Percentiles rank a stretch among this genome's conserved stretches.
Evolutionary conservation across 495 filamentous ascomycete species (phyloP).

Genomic region (Penicillium robsamsonii): DNA sequence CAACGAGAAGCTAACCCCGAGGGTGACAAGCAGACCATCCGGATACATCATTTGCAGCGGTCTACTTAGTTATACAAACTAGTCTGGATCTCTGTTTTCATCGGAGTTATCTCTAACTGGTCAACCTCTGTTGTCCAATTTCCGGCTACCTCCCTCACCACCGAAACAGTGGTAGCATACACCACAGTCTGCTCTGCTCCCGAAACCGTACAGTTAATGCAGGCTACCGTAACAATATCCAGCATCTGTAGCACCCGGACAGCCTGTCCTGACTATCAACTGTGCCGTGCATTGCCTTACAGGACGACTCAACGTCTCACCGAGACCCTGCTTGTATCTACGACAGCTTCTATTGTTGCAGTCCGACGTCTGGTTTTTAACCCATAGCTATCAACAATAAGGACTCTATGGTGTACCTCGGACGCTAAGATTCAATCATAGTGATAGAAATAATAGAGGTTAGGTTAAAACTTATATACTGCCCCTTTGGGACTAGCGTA

Average conservation of each 20-base stretch:
- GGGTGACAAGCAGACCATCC: not conserved
- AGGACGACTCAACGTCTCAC: not conserved
- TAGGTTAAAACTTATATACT: not conserved
- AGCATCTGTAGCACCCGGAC: not conserved
- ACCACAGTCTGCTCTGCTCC: not conserved
- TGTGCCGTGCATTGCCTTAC: not conserved
- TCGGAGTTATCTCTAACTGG: not conserved
- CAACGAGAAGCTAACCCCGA: not conserved
- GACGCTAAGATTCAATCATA: not conserved
- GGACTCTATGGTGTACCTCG: not conserved
- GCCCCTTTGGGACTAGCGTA: not conserved
- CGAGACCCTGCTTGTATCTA: not conserved
- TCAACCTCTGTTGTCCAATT: conserved; percentile 20
- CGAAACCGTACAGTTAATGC: not conserved
- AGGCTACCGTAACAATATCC: not conserved
- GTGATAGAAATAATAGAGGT: not conserved
- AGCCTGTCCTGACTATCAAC: not conserved
- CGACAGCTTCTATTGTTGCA: not conserved
- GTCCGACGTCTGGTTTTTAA: not conserved
- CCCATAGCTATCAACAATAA: not conserved
- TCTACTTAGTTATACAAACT: not conserved
- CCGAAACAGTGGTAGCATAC: conserved; percentile 16
- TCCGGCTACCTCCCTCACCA: conserved; percentile 21
- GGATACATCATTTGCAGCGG: not conserved
- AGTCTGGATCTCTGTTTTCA: not conserved